A percentile compares a stretch with the other conserved stretches of the same genome.
phyloP scores from a whole-genome alignment of 2,329 filamentous ascomycete genomes.

The Epichloe typhina region DNA sequence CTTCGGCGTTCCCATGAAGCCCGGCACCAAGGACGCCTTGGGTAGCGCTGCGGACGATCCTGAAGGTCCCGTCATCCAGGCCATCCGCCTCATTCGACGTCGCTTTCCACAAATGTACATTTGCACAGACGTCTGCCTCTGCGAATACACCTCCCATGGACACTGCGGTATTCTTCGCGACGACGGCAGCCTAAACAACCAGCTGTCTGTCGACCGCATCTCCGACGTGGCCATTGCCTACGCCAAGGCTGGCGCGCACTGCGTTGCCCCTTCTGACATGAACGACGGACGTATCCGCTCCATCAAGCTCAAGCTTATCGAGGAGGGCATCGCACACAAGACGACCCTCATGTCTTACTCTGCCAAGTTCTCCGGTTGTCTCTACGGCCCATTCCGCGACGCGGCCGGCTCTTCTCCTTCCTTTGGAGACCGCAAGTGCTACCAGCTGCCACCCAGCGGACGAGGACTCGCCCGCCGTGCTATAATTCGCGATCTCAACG shows the following conservation, averaged over 20 bases:
- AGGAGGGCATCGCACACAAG: constrained; percentile 82
- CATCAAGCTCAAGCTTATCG: constrained; percentile 96
- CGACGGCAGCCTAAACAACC: constrained; percentile 86
- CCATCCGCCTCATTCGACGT: constrained; percentile 71
- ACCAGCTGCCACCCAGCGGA: constrained; percentile 87
- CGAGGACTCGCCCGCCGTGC: constrained; percentile 84
- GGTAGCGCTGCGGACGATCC: constrained; percentile 90
- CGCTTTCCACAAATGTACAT: constrained; percentile 87
- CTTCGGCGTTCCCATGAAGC: constrained; percentile 80
- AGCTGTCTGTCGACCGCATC: constrained; percentile 83
- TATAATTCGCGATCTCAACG: constrained; percentile 76
- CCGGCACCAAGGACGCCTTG: constrained; percentile 75
- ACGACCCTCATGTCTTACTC: constrained; percentile 95
- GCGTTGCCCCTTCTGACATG: constrained; percentile 96
- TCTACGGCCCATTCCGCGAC: constrained; percentile 95
- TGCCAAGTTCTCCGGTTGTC: constrained; percentile 90
- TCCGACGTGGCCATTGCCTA: constrained; percentile 97
- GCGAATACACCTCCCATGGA: constrained; percentile 96
- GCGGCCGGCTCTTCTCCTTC: constrained; percentile 82
- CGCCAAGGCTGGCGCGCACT: constrained; percentile 89
- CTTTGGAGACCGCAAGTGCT: constrained; percentile 92
- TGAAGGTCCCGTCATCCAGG: constrained; percentile 76
- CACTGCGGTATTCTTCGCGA: constrained; percentile 94
- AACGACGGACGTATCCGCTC: constrained; percentile 95
- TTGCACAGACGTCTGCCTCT: constrained; percentile 85